These are phyloP conservation scores for Tripidium arundinaceum DNA, from an alignment of 202 grass and related monocot genomes.

Conservation along the genomic window DNA sequence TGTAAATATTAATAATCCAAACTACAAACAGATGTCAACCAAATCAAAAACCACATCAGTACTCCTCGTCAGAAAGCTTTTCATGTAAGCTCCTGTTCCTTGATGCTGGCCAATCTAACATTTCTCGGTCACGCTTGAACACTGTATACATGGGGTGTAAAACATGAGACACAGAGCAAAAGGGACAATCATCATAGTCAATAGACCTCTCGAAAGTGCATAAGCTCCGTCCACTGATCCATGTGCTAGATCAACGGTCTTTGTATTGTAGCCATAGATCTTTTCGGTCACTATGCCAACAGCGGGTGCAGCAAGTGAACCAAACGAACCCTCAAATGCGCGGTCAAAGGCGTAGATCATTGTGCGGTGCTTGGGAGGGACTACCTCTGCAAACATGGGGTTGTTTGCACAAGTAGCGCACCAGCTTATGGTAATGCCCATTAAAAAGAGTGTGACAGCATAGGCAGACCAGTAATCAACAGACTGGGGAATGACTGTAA, in stretches of 20 bases:
- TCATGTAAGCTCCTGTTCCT: conserved; percentile 53
- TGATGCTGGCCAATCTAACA: conserved; percentile 49
- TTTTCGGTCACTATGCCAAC: conserved; percentile 80
- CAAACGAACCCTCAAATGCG: conserved; percentile 78
- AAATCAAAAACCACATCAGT: neutral
- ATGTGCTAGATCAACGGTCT: too few species aligned
- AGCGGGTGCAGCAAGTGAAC: conserved; percentile 71
- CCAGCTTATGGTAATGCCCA: conserved; percentile 95
- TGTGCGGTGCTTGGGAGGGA: conserved; percentile 79
- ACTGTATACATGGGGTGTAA: conserved; percentile 75
- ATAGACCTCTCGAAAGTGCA: too few species aligned
- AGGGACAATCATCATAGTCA: too few species aligned
- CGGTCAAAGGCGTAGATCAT: conserved; percentile 96
- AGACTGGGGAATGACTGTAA: conserved; percentile 67
- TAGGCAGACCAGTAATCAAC: conserved; percentile 69
- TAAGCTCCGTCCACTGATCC: too few species aligned
- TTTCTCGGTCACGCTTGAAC: conserved; percentile 75
- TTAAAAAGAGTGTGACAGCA: conserved; percentile 73
- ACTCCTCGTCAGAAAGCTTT: neutral
- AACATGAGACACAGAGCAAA: conserved; percentile 75
- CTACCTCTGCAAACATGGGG: conserved; percentile 92
- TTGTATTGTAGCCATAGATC: conserved; percentile 78
- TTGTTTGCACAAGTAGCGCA: conserved; percentile 90
- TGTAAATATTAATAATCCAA: neutral
- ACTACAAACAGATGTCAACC: neutral